A percentile compares a stretch with the other conserved stretches of the same genome.
Evolutionary conservation across 441 rosid species (phyloP).

Genomic region (Gossypium trilobum): DNA sequence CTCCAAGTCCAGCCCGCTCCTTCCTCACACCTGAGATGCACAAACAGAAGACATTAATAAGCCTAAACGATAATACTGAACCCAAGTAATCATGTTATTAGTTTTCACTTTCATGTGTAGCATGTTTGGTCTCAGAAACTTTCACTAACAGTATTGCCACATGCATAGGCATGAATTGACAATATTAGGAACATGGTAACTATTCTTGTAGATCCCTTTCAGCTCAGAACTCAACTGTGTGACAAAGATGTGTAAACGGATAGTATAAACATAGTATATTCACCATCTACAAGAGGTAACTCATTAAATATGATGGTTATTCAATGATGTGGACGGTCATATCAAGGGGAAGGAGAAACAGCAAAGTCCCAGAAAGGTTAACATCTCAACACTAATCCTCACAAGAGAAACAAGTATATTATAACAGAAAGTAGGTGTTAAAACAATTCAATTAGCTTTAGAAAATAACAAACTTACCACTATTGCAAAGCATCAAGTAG

Average conservation of each 20-base stretch:
- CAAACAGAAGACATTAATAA: neutral
- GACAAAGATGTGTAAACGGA: neutral
- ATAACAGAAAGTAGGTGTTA: neutral
- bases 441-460: neutral
- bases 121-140: neutral
- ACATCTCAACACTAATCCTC: neutral
- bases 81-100: neutral
- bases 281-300: neutral
- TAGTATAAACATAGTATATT: neutral
- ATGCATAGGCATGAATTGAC: neutral
- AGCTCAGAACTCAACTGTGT: neutral
- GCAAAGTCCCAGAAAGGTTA: neutral
- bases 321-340: neutral
- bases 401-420: neutral
- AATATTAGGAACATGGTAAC: neutral
- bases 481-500: slow-evolving; percentile 89
- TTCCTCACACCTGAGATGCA: slow-evolving; percentile 65
- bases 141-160: neutral
- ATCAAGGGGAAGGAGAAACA: neutral
- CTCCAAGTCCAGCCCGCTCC: slow-evolving; percentile 88
- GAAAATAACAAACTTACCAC: slow-evolving; percentile 39
- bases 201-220: neutral
- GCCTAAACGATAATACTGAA: neutral
- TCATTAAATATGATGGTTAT: neutral
- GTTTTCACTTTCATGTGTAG: neutral